Evolutionary conservation across 805 yeast species (phyloP), one percentile per base, ranked within the genome.

Genomic region (Wickerhamiella cacticola): DNA sequence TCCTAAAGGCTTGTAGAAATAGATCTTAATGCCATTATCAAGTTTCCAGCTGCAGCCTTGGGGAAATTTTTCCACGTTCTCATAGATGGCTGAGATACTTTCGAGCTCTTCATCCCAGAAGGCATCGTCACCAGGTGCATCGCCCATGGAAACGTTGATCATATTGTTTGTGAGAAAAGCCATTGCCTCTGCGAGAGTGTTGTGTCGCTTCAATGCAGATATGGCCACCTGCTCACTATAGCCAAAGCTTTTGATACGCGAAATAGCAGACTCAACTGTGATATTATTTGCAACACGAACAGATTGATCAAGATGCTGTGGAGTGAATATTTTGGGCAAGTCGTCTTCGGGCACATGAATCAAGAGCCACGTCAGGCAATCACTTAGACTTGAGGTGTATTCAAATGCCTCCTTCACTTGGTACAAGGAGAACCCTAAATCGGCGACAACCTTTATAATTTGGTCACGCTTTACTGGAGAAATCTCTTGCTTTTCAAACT

Each of bases 331-430:
- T 18, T 54, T 50, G 1, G 98, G 98, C 26, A 89, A 67, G 57
- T 89, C 98, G 59, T 88, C 97, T 53, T 92, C 96, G 0, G 97
- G 97, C 2, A 89, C 75, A 58, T 89, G 92, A 54, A 88, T 79
- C 9, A 89, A 64, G 16, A 89, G 71, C 89, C 92, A 82, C 52
- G 80, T 84, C 38, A 82, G 62, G 0, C 80, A 71, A 21, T 72
- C 76, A 1, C 72, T 68, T 48, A 76, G 70, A 1, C 71, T 56
- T 3, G 59, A 53, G 0, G 67, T 60, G 57, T 83, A 83, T 23
- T 68, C 64, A 41, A 84, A 64, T 0, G 96, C 78, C 57, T 89
- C 97, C 1, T 66, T 63, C 1, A 81, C 75, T 59, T 88, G 96
- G 1, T 73, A 58, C 29, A 66, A 63, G 49, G 87, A 73, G 57